A percentile compares a stretch with the other conserved stretches of the same genome.
These are phyloP conservation scores for Spergularia azorica DNA, from an alignment of 179 eudicot genomes.

Conservation along the genomic window DNA sequence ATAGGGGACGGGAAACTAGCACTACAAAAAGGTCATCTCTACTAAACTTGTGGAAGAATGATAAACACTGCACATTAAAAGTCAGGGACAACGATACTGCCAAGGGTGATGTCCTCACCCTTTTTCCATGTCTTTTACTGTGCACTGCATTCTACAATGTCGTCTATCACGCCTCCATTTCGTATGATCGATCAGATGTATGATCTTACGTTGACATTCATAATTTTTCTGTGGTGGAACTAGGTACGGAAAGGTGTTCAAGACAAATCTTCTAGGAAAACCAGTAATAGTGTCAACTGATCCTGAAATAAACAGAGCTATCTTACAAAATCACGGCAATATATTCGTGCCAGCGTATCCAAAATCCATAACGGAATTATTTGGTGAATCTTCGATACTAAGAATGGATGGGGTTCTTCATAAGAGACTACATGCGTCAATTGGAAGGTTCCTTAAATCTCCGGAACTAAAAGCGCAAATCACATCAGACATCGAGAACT, in stretches of 20 bases:
- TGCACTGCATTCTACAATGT: too few relatives aligned
- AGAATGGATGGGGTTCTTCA: conserved; percentile 70
- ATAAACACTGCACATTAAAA: too few relatives aligned
- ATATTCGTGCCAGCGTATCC: conserved; percentile 75
- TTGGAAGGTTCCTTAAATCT: conserved; percentile 73
- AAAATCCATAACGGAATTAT: conserved; percentile 68
- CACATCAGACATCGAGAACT: conserved; percentile 51
- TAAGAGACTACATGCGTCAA: conserved; percentile 62
- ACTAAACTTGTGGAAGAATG: too few relatives aligned
- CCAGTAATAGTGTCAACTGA: conserved; percentile 87
- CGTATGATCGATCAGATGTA: too few relatives aligned
- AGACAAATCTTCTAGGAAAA: conserved; percentile 76
- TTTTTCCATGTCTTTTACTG: too few relatives aligned
- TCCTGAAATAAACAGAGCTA: conserved; percentile 71
- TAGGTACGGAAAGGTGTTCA: conserved; percentile 92
- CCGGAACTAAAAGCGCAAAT: conserved; percentile 64
- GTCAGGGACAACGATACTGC: too few relatives aligned
- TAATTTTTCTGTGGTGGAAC: background rate
- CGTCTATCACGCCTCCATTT: too few relatives aligned
- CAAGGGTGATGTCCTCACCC: too few relatives aligned
- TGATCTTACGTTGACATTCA: background rate
- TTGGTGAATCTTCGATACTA: conserved; percentile 75
- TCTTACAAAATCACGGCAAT: conserved; percentile 75
- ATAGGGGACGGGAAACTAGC: too few relatives aligned
- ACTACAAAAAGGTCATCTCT: too few relatives aligned